Percentiles rank a stretch among this genome's conserved stretches.
phyloP scores from a whole-genome alignment of 2,329 filamentous ascomycete species.

The Colletotrichum kahawae region DNA sequence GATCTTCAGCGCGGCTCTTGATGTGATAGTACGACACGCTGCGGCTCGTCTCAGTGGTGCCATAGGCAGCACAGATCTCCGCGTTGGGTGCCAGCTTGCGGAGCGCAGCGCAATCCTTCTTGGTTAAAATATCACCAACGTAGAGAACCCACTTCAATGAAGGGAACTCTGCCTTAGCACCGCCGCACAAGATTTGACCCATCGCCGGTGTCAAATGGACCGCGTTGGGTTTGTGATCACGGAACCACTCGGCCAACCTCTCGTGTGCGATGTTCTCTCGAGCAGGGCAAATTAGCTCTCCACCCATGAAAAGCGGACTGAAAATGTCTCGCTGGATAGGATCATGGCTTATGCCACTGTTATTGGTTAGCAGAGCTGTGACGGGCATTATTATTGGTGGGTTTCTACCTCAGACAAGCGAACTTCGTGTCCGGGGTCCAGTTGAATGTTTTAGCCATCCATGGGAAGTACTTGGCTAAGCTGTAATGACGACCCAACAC shows the following conservation, averaged over 20 bases:
- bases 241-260: conserved; percentile 86
- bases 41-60: conserved; percentile 73
- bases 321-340: conserved; percentile 71
- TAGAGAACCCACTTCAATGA: conserved; percentile 81
- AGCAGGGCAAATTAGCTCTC: conserved; percentile 77
- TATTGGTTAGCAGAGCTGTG: background rate
- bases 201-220: conserved; percentile 94
- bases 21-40: conserved; percentile 75
- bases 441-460: conserved; percentile 85
- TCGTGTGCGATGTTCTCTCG: conserved; percentile 88
- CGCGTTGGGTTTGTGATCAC: conserved; percentile 73
- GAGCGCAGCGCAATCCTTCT: conserved; percentile 77
- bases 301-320: conserved; percentile 86
- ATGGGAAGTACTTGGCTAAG: conserved; percentile 87
- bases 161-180: conserved; percentile 78
- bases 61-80: conserved; percentile 84
- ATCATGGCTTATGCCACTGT: background rate
- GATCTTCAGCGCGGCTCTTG: conserved; percentile 67
- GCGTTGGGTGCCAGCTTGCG: conserved; percentile 77
- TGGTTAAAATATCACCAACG: conserved; percentile 89
- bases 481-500: conserved; percentile 88
- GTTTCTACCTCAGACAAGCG: background rate
- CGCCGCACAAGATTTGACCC: conserved; percentile 90
- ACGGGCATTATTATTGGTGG: background rate
- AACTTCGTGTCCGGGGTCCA: background rate